These are phyloP conservation scores for Polygonum aviculare DNA, from an alignment of 148 eudicot genomes.

Conservation along the genomic window DNA sequence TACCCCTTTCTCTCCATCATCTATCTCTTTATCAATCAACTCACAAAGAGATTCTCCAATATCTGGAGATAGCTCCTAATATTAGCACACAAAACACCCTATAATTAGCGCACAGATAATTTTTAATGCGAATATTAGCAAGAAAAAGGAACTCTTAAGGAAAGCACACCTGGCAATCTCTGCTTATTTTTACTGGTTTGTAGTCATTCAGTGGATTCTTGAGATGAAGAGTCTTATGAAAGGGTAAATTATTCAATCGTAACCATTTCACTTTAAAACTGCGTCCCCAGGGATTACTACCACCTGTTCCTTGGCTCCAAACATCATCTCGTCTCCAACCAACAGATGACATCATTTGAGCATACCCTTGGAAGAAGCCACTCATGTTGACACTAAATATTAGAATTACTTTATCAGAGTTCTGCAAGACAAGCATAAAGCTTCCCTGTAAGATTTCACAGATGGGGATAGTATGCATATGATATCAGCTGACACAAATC, in stretches of 20 bases:
- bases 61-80: conserved; percentile 71
- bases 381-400: conserved; percentile 91
- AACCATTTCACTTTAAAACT: conserved; percentile 79
- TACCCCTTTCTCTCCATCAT: conserved; percentile 25
- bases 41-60: conserved; percentile 82
- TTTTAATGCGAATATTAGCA: not conserved
- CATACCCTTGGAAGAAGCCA: conserved; percentile 89
- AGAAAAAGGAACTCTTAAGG: conserved; percentile 5
- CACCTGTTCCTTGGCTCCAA: conserved; percentile 71
- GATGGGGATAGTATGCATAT: conserved; percentile 12
- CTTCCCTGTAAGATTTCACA: conserved; percentile 12
- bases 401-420: conserved; percentile 57
- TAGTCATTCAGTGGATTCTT: conserved; percentile 79
- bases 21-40: conserved; percentile 58
- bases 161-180: conserved; percentile 73
- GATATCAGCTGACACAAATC: conserved; percentile 18
- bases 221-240: conserved; percentile 73
- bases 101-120: conserved; percentile 3
- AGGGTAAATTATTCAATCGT: conserved; percentile 57
- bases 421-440: conserved; percentile 51
- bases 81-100: conserved; percentile 15
- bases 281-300: conserved; percentile 73
- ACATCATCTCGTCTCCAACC: conserved; percentile 67
- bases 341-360: conserved; percentile 79
- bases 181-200: conserved; percentile 88